These are phyloP conservation scores for Diaporthe sp. DNA, from an alignment of 2,329 filamentous ascomycete genomes.

Conservation along the genomic window DNA sequence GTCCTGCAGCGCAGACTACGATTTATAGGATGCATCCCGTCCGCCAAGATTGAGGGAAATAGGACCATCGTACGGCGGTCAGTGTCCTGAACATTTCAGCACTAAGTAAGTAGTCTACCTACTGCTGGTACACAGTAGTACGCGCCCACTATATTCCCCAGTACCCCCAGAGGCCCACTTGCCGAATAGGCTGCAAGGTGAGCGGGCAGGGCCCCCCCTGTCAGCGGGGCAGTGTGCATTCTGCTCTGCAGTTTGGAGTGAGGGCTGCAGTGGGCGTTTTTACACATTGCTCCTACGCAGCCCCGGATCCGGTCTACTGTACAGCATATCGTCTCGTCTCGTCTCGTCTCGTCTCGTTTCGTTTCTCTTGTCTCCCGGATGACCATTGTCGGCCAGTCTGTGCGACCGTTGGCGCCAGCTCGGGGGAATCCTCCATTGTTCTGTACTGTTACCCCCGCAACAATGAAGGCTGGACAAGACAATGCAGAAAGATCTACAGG, in stretches of 20 bases:
- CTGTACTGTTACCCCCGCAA: background rate
- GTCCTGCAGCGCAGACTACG: no score
- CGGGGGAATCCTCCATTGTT: background rate
- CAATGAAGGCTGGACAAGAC: background rate
- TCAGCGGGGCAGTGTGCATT: conserved; percentile 7
- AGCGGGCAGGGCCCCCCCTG: background rate
- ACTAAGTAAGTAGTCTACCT: background rate
- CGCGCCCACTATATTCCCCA: background rate
- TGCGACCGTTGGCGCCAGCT: background rate
- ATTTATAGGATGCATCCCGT: background rate
- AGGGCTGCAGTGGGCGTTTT: conserved; percentile 13
- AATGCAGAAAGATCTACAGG: conserved; percentile 1
- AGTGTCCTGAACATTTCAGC: background rate
- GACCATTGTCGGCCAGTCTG: background rate
- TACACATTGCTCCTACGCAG: background rate
- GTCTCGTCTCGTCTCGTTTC: conserved; percentile 3
- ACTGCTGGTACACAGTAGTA: no score
- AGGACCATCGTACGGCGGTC: background rate
- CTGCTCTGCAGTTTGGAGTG: background rate
- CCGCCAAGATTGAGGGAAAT: background rate
- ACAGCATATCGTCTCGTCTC: background rate
- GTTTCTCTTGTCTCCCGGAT: background rate
- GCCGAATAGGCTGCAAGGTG: background rate
- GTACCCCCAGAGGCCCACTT: conserved; percentile 1
- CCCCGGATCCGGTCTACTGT: background rate